Evolutionary conservation across 176 grass and related monocot species (phyloP).

Genomic region (Oropetium thomaeum): DNA sequence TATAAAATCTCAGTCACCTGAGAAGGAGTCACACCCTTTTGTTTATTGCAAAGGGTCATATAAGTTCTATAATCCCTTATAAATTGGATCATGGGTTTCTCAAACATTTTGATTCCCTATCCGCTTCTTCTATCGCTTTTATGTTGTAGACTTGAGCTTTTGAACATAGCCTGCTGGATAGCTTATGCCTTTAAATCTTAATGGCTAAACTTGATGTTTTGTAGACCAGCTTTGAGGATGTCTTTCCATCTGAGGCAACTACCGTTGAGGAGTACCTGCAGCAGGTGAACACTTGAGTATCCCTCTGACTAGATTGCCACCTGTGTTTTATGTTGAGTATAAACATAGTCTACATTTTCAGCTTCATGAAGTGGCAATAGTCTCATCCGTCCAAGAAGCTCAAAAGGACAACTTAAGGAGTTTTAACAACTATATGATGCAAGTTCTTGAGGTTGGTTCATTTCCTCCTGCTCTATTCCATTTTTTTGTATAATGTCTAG

Average conservation of each 20-base stretch:
- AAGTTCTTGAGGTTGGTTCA: constrained; percentile 80
- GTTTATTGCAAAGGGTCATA: no score
- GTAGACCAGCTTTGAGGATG: constrained; percentile 95
- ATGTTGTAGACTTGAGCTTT: background rate
- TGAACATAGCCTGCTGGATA: background rate
- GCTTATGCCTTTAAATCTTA: constrained; percentile 12
- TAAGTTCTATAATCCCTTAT: no score
- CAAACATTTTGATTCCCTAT: constrained; percentile 4
- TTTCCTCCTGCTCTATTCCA: constrained; percentile 25
- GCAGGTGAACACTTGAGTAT: constrained; percentile 51
- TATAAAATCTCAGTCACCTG: no score
- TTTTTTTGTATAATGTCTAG: constrained; percentile 13
- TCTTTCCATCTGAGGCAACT: constrained; percentile 92
- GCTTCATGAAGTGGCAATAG: constrained; percentile 95
- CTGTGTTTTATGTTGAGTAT: constrained; percentile 18
- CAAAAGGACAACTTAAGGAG: constrained; percentile 97
- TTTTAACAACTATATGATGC: constrained; percentile 94
- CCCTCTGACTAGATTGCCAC: constrained; percentile 7
- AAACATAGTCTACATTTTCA: constrained; percentile 44
- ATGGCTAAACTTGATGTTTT: constrained; percentile 16
- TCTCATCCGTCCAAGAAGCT: constrained; percentile 99
- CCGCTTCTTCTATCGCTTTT: background rate
- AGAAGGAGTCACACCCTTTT: no score
- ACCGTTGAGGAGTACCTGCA: constrained; percentile 90
- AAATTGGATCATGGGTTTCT: background rate